Evolutionary conservation across 768 basidiomycete genomes (phyloP), one percentile per base, ranked within the genome.

Genomic region (Boletus eberwhitei): DNA sequence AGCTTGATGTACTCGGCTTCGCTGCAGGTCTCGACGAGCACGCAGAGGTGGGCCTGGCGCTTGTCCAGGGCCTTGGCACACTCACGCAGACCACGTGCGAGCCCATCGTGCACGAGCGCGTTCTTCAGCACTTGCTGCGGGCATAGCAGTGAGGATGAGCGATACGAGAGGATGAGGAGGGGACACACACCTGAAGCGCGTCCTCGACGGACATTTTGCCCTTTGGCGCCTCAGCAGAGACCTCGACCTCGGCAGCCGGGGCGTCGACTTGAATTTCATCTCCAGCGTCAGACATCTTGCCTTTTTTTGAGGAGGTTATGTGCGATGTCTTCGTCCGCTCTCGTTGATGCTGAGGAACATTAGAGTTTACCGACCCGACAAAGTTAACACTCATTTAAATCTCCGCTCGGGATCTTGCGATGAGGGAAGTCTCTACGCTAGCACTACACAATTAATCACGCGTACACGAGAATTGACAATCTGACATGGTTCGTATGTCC

Each of bases 1-100:
- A 99, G 92, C 81, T 98, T 98, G 85, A 97, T 91, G 83, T 99
- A 98, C 77, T 98, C 96, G 63, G 95, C 91, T 79, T 98, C 96
- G 50, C 90, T 94, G 82, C 94, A 97, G 53, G 93, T 93, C 85
- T 99, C 96, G 72, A 98, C 95, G 68, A 99, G 88, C 58, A 99
- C 95, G 77, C 96, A 98, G 45, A 98, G 82, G 75, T 98, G 96
- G 53, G 95, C 96, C 81, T 95, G 92, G 67, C 94, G 88, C 80
- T 94, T 97, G 84, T 99, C 96, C 63, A 99, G 83, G 57, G 96
- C 92, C 82, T 99, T 99, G 71, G 96, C 90, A 70, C 85, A 88
- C 80, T 99, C 96, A 62, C 95, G 92, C 62, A 99, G 88, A 75
- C 96, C 96, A 61, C 96, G 91, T 57, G 96, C 93, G 58, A 99